These are phyloP conservation scores for Przewalskia tangutica DNA, from an alignment of 257 asterid species.

Conservation along the genomic window DNA sequence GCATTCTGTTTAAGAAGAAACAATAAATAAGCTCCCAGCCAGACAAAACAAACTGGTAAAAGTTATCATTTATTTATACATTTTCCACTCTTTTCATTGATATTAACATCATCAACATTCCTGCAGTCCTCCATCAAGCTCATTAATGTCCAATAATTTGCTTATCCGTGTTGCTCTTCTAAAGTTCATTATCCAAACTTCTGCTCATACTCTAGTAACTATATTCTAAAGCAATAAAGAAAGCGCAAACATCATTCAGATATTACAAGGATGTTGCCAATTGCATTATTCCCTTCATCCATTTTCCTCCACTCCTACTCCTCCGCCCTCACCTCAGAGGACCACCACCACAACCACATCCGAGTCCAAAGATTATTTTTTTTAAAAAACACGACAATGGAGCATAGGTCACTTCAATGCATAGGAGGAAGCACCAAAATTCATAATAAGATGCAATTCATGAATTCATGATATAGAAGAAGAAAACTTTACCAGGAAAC, in stretches of 20 bases:
- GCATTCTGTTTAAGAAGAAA: conserved; percentile 50
- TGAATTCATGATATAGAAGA: background rate
- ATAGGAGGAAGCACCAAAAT: background rate
- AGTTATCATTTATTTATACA: background rate
- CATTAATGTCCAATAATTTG: background rate
- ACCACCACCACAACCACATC: background rate
- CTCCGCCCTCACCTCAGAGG: background rate
- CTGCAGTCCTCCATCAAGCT: background rate
- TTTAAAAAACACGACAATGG: background rate
- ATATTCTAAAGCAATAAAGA: background rate
- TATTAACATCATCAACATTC: background rate
- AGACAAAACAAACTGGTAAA: background rate
- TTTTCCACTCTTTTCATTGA: background rate
- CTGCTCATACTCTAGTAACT: background rate
- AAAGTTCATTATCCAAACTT: background rate
- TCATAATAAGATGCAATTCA: background rate
- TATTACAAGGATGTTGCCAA: background rate
- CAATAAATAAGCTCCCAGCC: background rate
- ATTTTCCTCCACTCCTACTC: background rate
- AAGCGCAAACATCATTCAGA: background rate
- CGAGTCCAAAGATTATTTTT: background rate
- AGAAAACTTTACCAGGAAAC: background rate
- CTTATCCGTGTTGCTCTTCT: background rate
- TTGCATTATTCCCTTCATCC: background rate
- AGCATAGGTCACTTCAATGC: background rate